Base-by-base conservation (phyloP, 768 basidiomycete genomes). In the Termitomyces sp. region DNA sequence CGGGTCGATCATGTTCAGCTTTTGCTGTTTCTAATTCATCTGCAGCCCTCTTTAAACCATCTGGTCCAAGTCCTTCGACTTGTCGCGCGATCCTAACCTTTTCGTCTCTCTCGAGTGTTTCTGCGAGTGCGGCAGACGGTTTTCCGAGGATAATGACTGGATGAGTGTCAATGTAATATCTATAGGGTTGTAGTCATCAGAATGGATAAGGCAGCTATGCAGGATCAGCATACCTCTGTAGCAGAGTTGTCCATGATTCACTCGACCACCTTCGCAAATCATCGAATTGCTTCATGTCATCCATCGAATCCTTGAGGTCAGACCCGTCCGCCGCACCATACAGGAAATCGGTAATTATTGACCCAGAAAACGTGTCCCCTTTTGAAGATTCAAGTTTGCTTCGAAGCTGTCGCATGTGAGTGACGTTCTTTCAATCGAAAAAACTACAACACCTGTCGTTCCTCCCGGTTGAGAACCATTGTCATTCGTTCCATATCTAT, bases 401-500 rank as follows among this genome's bases (percentile, higher is more conserved):
- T 57, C 88, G 88, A 24, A 95, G 75, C 90, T 94, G 60, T 18
- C 8, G 27, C n/a, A 39, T 12, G 58, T 58, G 55, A 64, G 37
- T 49, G 34, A 43, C 48, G 7, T 48, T 12, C 8, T 22, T 20
- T 7, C 2, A 20, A 6, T 34, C n/a, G 34, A 48, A 16, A 36
- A 55, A 53, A 32, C 7, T 18, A 49, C 34, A 37, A 39, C 57
- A 90, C 87, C 78, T 94, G 93, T 55, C 94, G 86, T 72, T 92
- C 89, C 64, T 97, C 93, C 51, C 94, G 78, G 61, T 86, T 83
- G 46, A 99, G 84, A 18, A 97, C 78, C 83, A 91, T 87, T 16
- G 72, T 70, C 88, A 99, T 97, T 10, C 96, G 78, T 31, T 85
- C 78, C 88, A 98, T 94, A 70, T 98, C 92, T 49, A 98, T 77